Conservation (phyloP, 2,329 filamentous ascomycete genomes). For the Bipolaris zeicola region DNA sequence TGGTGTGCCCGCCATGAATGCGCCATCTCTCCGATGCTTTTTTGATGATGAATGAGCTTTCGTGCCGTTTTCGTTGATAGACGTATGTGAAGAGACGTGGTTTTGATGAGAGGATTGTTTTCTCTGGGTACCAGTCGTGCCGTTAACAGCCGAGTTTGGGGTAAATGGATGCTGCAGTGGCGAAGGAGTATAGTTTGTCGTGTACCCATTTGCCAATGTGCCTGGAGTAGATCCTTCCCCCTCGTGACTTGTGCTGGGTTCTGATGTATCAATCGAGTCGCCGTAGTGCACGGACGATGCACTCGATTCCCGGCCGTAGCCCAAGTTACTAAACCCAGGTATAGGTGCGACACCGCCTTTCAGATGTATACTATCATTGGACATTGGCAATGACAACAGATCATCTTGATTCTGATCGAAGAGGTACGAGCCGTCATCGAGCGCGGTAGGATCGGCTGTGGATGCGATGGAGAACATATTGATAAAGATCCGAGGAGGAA, state of each 20-base stretch:
- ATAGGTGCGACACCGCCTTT: constrained; percentile 41
- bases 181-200: constrained; percentile 36
- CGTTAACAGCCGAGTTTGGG: constrained; percentile 27
- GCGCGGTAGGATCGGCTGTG: constrained; percentile 39
- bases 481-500: constrained; percentile 22
- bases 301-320: constrained; percentile 47
- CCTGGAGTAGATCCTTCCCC: constrained; percentile 39
- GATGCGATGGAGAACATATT: constrained; percentile 46
- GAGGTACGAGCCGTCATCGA: constrained; percentile 44
- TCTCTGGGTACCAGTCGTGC: constrained; percentile 14
- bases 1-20: constrained; percentile 30
- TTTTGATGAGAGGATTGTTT: constrained; percentile 20
- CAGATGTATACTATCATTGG: constrained; percentile 41
- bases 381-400: constrained; percentile 40
- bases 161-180: constrained; percentile 37
- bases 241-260: constrained; percentile 42
- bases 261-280: constrained; percentile 46
- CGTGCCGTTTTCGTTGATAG: constrained; percentile 15
- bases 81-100: constrained; percentile 13
- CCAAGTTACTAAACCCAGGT: constrained; percentile 44
- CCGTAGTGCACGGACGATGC: constrained; percentile 49
- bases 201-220: constrained; percentile 35
- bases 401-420: constrained; percentile 42
- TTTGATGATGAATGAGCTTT: constrained; percentile 19
- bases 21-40: constrained; percentile 18